Conservation (phyloP, 2,329 filamentous ascomycete genomes). For the Xylaria sp. region DNA sequence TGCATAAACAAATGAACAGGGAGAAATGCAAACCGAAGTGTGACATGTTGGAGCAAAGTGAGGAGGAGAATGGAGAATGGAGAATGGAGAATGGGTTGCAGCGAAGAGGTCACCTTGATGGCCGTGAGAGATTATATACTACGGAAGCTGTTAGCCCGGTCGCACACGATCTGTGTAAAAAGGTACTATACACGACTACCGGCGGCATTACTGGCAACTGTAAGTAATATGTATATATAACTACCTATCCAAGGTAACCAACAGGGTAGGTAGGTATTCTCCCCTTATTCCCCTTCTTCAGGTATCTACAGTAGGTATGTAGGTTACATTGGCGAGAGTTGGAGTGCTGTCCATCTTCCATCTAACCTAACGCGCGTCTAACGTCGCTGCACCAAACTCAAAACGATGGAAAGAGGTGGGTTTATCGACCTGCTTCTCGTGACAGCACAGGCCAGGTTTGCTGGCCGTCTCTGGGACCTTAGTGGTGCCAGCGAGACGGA, state of each 20-base stretch:
- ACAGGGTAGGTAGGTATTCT: neutral
- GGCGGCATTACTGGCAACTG: neutral
- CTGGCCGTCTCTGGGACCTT: conserved; percentile 23
- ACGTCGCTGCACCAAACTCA: conserved; percentile 3
- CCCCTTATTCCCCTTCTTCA: too few species aligned
- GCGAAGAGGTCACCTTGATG: conserved; percentile 17
- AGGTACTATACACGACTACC: neutral
- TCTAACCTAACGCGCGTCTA: neutral
- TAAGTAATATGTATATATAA: neutral
- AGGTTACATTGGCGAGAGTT: neutral
- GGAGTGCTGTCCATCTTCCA: neutral
- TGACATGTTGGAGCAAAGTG: conserved; percentile 33
- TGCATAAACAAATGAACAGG: conserved; percentile 40
- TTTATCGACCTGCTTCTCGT: neutral
- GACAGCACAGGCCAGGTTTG: conserved; percentile 28
- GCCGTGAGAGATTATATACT: neutral
- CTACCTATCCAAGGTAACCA: neutral
- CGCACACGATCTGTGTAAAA: neutral
- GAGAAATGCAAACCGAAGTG: conserved; percentile 35
- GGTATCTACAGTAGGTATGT: too few species aligned
- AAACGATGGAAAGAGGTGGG: conserved; percentile 13
- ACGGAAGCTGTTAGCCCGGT: conserved; percentile 6
- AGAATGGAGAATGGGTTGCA: conserved; percentile 32
- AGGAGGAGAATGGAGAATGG: too few species aligned
- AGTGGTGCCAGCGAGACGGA: conserved; percentile 40